These are phyloP conservation scores for Chaetomidium leptoderma DNA, from an alignment of 495 filamentous ascomycete species.

Conservation along the genomic window DNA sequence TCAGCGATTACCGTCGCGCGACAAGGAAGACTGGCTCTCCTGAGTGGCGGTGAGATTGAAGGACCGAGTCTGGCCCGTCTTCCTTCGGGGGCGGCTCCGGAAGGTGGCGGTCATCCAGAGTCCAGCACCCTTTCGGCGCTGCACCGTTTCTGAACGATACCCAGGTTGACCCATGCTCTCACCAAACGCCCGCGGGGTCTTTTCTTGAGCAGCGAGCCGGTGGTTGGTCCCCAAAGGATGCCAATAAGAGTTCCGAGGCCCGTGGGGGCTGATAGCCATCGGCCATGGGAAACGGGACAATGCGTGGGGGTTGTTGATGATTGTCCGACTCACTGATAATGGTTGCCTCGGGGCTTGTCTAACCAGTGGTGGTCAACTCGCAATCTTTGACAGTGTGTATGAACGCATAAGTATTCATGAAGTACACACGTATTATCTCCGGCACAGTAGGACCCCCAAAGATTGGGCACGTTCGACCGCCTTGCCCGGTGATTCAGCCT, in stretches of 20 bases:
- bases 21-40: too few species aligned
- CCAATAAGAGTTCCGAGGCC: neutral
- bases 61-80: too few species aligned
- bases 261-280: constrained; percentile 7
- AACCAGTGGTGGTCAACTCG: constrained; percentile 16
- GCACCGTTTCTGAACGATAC: too few species aligned
- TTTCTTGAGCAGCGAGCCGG: neutral
- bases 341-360: constrained; percentile 20
- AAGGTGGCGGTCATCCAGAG: too few species aligned
- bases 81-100: too few species aligned
- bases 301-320: constrained; percentile 12
- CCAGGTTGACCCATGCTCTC: neutral
- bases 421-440: too few species aligned
- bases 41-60: too few species aligned
- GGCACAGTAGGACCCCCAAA: too few species aligned
- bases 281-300: neutral
- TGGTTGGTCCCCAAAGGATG: neutral
- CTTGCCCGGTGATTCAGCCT: too few species aligned
- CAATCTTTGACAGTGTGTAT: constrained; percentile 23
- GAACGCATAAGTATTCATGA: neutral
- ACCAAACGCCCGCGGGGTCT: neutral
- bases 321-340: constrained; percentile 8
- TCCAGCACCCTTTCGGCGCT: too few species aligned
- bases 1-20: too few species aligned
- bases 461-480: too few species aligned